phyloP scores from a whole-genome alignment of 2,329 filamentous ascomycete genomes.

The Penicillium sp. region DNA sequence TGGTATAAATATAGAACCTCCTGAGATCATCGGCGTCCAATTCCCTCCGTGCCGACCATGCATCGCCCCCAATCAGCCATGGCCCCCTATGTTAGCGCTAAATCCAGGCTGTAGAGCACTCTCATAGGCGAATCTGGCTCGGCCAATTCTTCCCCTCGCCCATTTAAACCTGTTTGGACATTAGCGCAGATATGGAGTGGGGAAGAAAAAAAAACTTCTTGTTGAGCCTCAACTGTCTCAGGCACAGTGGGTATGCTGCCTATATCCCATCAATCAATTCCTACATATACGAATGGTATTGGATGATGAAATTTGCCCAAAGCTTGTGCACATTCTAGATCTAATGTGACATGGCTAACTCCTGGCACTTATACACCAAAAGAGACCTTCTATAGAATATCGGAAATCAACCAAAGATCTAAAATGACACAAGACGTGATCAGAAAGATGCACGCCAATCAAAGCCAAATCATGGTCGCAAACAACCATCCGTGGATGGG shows the following conservation, averaged over 20 bases:
- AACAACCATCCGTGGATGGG: slow-evolving; percentile 13
- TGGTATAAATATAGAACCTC: slow-evolving; percentile 14
- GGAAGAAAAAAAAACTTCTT: neutral
- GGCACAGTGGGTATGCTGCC: neutral
- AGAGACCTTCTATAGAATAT: slow-evolving; percentile 2
- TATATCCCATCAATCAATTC: neutral
- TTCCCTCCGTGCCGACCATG: slow-evolving; percentile 1
- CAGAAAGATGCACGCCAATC: slow-evolving; percentile 1
- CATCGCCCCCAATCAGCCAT: neutral
- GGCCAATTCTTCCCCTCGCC: neutral
- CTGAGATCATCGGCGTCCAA: slow-evolving; percentile 1
- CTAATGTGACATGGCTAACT: neutral
- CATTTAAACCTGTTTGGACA: neutral
- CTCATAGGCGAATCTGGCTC: neutral
- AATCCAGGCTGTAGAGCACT: neutral
- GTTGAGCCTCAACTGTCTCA: slow-evolving; percentile 5
- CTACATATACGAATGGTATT: neutral
- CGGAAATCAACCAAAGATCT: neutral
- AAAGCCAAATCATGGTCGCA: slow-evolving; percentile 2
- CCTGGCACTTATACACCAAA: neutral
- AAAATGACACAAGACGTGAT: neutral
- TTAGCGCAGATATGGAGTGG: neutral
- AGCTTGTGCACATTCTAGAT: neutral
- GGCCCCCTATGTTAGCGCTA: slow-evolving; percentile 2
- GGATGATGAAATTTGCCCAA: neutral